phyloP scores from a whole-genome alignment of 345 rosid genomes.

The Aquilaria malaccensis region DNA sequence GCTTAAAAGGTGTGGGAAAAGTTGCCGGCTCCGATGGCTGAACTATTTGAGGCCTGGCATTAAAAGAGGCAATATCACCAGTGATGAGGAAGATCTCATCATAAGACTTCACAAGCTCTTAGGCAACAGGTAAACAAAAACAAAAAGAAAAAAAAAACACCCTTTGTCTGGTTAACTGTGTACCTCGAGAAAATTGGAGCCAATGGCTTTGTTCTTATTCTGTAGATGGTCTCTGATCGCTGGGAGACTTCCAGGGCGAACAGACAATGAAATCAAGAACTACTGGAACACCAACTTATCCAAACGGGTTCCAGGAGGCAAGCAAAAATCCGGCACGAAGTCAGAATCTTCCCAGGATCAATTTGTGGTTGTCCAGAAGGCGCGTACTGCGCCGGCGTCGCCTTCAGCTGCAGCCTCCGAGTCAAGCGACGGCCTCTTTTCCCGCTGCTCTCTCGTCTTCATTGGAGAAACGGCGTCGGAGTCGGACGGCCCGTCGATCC shows the following conservation, averaged over 20 bases:
- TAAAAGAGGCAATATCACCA: conserved; percentile 45
- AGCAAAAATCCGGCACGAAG: too few species aligned
- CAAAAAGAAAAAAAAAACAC: too few species aligned
- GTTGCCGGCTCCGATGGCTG: conserved; percentile 51
- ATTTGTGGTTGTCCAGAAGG: too few species aligned
- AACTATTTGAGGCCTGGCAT: conserved; percentile 47
- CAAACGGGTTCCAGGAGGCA: neutral
- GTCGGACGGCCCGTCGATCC: too few species aligned
- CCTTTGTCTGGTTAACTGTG: too few species aligned
- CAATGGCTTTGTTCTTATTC: neutral
- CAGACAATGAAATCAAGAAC: conserved; percentile 48
- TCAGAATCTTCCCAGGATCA: too few species aligned
- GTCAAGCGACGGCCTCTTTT: too few species aligned
- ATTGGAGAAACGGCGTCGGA: too few species aligned
- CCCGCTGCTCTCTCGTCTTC: too few species aligned
- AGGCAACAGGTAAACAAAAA: conserved; percentile 29
- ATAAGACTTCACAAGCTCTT: conserved; percentile 39
- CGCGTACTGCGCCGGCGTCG: too few species aligned
- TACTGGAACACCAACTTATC: conserved; percentile 35
- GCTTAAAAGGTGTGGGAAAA: conserved; percentile 44
- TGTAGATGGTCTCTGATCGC: conserved; percentile 36
- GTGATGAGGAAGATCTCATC: conserved; percentile 45
- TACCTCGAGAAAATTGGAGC: too few species aligned
- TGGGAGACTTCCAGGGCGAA: conserved; percentile 42
- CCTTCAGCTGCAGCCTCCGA: too few species aligned